Evolutionary conservation across 495 filamentous ascomycete genomes (phyloP), one percentile per base, ranked within the genome.

Genomic region (Neurospora sp.): DNA sequence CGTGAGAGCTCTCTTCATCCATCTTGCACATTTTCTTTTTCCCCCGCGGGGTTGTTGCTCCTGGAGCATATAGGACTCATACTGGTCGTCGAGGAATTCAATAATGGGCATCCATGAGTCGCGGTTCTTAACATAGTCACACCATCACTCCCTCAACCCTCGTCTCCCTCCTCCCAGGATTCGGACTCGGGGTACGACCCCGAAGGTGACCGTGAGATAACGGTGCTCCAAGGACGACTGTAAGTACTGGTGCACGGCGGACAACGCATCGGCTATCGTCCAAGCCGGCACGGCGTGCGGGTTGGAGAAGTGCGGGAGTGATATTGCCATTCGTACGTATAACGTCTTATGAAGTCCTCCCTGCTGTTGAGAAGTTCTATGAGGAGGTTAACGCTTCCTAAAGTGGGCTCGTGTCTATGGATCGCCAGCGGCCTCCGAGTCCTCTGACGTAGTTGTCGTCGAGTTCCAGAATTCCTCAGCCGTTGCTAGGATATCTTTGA

Each of bases 41-140:
- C 4, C 31, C 31, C 4, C 35, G 83, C 93, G 93, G 75, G 96
- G 96, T 84, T 98, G 96, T 85, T 99, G 96, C 89, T 99, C 96
- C 88, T 99, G 96, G 80, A 99, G 88, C 96, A 99, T 99, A 82
- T 99, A 99, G 16, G 96, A 98, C 87, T 99, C 96, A 84, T 99
- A 96, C 88, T 99, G 96, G 84, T 99, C 96, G 84, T 99, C 96
- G 78, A 99, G 85, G 87, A 99, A 99, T 85, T 99, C 96, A 84
- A 99, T 98, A 81, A 99, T 98, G 75, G 96, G 96, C 88, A 97
- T 94, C 96, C 96, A 99, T 53, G 94, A 97, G 84, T 99, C 96
- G 75, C 94, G 91, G 88, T 99, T 99, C 91, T 99, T 99, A 82
- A 99, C 96, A 81, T 98, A 99, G 88, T 99, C 96, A 82, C 96